Evolutionary conservation across 2,329 filamentous ascomycete genomes (phyloP).

Genomic region (Fusarium keratoplasticum): DNA sequence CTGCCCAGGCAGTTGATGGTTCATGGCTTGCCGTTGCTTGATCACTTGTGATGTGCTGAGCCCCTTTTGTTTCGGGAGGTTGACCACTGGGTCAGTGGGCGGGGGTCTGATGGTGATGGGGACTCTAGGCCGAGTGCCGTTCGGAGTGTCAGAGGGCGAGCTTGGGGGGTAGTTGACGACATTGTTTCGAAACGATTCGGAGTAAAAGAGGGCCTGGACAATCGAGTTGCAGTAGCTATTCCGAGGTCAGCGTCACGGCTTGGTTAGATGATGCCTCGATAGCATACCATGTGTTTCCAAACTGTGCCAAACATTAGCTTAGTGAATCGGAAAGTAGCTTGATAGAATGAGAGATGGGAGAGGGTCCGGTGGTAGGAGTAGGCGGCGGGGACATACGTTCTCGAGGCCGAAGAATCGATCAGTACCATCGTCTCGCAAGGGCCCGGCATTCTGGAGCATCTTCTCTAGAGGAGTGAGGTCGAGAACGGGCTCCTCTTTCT

Average conservation of each 20-base stretch:
- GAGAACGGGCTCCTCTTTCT: constrained; percentile 68
- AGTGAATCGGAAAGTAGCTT: constrained; percentile 3
- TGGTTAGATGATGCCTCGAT: constrained; percentile 7
- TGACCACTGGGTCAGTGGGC: constrained; percentile 57
- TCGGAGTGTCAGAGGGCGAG: constrained; percentile 76
- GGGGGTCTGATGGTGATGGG: constrained; percentile 71
- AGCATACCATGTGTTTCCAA: constrained; percentile 94
- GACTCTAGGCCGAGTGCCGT: constrained; percentile 66
- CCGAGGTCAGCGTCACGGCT: constrained; percentile 32
- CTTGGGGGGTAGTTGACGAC: constrained; percentile 90
- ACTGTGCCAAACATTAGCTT: constrained; percentile 66
- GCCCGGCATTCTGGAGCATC: constrained; percentile 84
- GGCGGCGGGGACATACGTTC: constrained; percentile 75
- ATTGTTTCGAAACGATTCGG: constrained; percentile 90
- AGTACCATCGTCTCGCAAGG: constrained; percentile 86
- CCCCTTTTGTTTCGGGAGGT: constrained; percentile 60
- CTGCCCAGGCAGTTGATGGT: constrained; percentile 65
- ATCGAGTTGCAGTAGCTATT: constrained; percentile 97
- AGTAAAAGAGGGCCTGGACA: constrained; percentile 96
- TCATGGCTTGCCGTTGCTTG: constrained; percentile 67
- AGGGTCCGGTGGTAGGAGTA: constrained; percentile 7
- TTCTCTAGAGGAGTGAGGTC: constrained; percentile 74
- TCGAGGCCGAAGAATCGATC: constrained; percentile 99
- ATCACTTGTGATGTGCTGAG: constrained; percentile 66
- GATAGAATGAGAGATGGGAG: neutral